A percentile compares a stretch with the other conserved stretches of the same genome.
These are phyloP conservation scores for Colletotrichum filicis DNA, from an alignment of 2,329 filamentous ascomycete species.

Conservation along the genomic window DNA sequence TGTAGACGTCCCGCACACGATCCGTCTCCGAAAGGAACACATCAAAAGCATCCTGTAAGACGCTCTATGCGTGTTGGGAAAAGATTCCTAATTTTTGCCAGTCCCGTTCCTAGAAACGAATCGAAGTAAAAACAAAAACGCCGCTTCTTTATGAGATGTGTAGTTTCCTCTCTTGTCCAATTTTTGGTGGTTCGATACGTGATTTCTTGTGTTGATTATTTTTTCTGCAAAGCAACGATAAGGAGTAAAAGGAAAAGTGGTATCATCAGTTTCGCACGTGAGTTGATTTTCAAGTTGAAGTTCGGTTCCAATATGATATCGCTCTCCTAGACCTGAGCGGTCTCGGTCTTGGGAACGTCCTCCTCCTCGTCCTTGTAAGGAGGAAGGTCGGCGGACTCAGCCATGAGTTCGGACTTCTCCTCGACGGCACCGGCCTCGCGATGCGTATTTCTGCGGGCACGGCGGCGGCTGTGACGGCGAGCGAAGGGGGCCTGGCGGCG, in stretches of 20 bases:
- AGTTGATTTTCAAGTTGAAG: slow-evolving; percentile 5
- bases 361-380: slow-evolving; percentile 42
- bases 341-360: slow-evolving; percentile 13
- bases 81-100: slow-evolving; percentile 1
- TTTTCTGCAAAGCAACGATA: slow-evolving; percentile 10
- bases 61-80: neutral
- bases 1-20: neutral
- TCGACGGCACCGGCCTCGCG: slow-evolving; percentile 52
- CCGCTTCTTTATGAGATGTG: slow-evolving; percentile 25
- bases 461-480: slow-evolving; percentile 44
- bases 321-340: slow-evolving; percentile 14
- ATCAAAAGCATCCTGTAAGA: neutral
- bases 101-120: neutral
- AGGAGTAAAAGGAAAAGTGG: slow-evolving; percentile 22
- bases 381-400: slow-evolving; percentile 44
- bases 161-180: slow-evolving; percentile 33
- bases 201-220: neutral
- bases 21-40: neutral
- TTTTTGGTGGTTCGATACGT: slow-evolving; percentile 4
- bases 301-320: neutral
- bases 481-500: slow-evolving; percentile 52
- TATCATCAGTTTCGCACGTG: slow-evolving; percentile 28
- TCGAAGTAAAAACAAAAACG: slow-evolving; percentile 4
- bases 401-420: slow-evolving; percentile 64
- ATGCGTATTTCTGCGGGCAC: slow-evolving; percentile 48